A percentile compares a stretch with the other conserved stretches of the same genome.
phyloP scores from a whole-genome alignment of 1,284 basidiomycete genomes.

The Puccinia polysora region DNA sequence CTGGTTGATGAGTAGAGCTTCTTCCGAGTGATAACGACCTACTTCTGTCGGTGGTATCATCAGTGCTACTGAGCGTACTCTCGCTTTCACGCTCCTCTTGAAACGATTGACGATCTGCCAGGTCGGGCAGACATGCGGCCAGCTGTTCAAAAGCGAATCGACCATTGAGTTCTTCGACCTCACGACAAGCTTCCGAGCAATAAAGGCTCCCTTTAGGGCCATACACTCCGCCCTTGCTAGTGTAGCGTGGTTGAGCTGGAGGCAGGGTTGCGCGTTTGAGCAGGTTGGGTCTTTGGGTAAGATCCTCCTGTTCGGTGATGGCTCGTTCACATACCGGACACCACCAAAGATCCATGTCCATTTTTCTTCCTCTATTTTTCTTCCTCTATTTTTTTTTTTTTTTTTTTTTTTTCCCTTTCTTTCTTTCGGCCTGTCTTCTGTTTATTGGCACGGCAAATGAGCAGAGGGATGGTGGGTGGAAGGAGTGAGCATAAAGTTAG shows the following conservation, averaged over 20 bases:
- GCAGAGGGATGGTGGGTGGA: no score
- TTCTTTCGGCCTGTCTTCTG: no score
- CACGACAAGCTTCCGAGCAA: slow-evolving; percentile 29
- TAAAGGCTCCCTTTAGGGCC: slow-evolving; percentile 17
- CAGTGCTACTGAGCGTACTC: not conserved
- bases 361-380: slow-evolving; percentile 3
- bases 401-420: no score
- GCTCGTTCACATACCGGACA: slow-evolving; percentile 39
- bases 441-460: no score
- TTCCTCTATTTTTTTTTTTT: no score
- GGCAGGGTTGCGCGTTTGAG: not conserved
- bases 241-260: slow-evolving; percentile 2
- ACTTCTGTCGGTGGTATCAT: not conserved
- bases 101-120: not conserved
- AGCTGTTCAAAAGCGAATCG: slow-evolving; percentile 19
- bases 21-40: not conserved
- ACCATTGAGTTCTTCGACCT: slow-evolving; percentile 12
- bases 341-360: slow-evolving; percentile 38
- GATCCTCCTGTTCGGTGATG: slow-evolving; percentile 13
- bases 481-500: no score
- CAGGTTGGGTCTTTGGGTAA: not conserved
- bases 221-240: slow-evolving; percentile 4
- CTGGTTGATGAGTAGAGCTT: no score
- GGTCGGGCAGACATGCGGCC: not conserved
- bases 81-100: not conserved